These are phyloP conservation scores for Silybum marianum DNA, from an alignment of 129 eudicot genomes.

Conservation along the genomic window DNA sequence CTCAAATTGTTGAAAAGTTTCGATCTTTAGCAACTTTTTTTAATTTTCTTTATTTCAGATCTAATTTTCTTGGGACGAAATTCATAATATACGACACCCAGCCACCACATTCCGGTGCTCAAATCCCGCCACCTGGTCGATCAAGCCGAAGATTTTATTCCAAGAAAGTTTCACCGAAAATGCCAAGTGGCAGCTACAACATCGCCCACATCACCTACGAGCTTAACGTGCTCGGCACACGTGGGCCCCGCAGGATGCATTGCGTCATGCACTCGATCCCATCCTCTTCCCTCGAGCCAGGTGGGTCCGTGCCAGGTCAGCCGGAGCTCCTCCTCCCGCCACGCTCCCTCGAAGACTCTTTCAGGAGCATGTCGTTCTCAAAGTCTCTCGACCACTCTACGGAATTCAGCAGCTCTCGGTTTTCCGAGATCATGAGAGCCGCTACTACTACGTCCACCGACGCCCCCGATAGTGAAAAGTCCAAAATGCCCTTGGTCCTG, in stretches of 20 bases:
- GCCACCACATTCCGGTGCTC: constrained; percentile 66
- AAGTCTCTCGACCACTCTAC: constrained; percentile 74
- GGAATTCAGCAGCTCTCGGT: constrained; percentile 79
- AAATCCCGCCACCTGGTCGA: constrained; percentile 62
- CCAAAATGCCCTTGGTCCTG: constrained; percentile 59
- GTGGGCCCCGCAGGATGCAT: constrained; percentile 91
- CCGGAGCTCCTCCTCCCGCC: constrained; percentile 78
- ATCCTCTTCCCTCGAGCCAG: constrained; percentile 65
- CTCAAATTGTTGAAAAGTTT: background rate
- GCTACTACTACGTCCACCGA: constrained; percentile 34
- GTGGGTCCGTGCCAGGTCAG: constrained; percentile 79
- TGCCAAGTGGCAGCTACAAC: constrained; percentile 84
- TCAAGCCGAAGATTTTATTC: constrained; percentile 75
- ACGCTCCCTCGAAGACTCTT: constrained; percentile 75
- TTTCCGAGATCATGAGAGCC: constrained; percentile 55
- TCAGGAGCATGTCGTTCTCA: constrained; percentile 80
- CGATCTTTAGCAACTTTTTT: background rate
- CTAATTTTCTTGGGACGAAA: constrained; percentile 88
- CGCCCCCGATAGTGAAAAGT: constrained; percentile 48
- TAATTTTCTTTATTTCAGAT: constrained; percentile 41
- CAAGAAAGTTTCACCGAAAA: constrained; percentile 83
- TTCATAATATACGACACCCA: constrained; percentile 90
- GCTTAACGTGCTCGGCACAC: constrained; percentile 84
- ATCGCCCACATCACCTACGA: constrained; percentile 82
- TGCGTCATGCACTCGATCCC: constrained; percentile 87